phyloP scores from a whole-genome alignment of 179 eudicot genomes.

The Actinidia arguta region DNA sequence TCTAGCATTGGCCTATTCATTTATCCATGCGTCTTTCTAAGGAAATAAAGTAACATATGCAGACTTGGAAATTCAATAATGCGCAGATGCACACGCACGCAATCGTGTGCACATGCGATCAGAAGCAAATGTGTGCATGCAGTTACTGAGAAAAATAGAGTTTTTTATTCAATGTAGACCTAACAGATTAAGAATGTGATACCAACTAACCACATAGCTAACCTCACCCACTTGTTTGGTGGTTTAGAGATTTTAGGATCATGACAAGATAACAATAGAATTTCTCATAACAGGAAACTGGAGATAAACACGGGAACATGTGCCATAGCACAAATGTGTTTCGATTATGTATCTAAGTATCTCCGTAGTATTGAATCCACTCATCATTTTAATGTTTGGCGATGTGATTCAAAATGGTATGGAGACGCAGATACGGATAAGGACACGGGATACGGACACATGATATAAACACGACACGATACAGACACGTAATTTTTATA shows the following conservation, averaged over 20 bases:
- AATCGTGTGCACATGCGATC: background rate
- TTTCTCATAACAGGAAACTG: background rate
- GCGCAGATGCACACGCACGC: background rate
- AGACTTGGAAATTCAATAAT: background rate
- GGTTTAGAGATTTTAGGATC: background rate
- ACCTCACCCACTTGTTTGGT: background rate
- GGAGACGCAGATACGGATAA: too few species aligned
- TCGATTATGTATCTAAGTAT: too few species aligned
- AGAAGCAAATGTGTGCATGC: background rate
- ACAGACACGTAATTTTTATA: too few species aligned
- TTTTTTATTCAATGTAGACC: background rate
- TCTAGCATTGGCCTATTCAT: background rate
- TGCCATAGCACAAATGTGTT: background rate
- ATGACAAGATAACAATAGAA: background rate
- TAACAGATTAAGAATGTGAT: background rate
- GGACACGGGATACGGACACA: too few species aligned
- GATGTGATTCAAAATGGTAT: too few species aligned
- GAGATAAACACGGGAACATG: background rate
- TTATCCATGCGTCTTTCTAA: background rate
- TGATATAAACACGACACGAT: too few species aligned
- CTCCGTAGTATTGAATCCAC: background rate
- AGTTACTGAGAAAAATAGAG: background rate
- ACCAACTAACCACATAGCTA: background rate
- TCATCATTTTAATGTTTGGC: background rate
- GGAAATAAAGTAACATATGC: background rate